Evolutionary conservation across 129 eudicot species (phyloP).

Genomic region (Heracleum sosnowskyi): DNA sequence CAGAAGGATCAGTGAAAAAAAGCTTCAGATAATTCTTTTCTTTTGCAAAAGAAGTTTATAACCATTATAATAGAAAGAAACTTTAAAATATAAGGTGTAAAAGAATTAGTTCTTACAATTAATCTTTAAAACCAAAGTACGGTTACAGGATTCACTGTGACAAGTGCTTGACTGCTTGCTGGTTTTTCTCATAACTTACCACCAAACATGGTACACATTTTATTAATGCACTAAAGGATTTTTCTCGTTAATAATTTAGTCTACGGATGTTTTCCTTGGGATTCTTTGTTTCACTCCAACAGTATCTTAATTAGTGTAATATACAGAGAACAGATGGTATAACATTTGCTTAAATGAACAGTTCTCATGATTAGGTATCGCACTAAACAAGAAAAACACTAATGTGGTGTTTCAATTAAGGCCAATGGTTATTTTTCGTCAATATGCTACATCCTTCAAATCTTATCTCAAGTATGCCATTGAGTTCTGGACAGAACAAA

Average conservation of each 20-base stretch:
- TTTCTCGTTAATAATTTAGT: too few relatives aligned
- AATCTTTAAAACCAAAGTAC: background rate
- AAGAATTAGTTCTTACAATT: background rate
- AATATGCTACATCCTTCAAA: background rate
- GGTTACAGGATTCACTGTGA: background rate
- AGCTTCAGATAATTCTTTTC: background rate
- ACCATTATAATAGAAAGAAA: background rate
- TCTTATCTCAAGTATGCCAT: background rate
- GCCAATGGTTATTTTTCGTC: background rate
- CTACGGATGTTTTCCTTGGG: background rate
- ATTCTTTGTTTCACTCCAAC: background rate
- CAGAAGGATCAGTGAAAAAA: slow-evolving; percentile 5
- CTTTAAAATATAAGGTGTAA: background rate
- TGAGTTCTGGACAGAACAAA: background rate
- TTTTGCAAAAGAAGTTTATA: background rate
- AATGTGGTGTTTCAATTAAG: background rate
- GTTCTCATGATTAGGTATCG: background rate
- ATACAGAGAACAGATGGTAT: background rate
- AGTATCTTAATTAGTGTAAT: background rate
- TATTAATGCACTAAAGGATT: background rate
- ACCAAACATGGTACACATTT: background rate
- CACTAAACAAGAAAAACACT: background rate
- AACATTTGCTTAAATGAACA: background rate
- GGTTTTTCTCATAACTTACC: background rate
- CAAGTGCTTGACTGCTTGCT: background rate